These are phyloP conservation scores for Suillus ampliporus DNA, from an alignment of 768 basidiomycete genomes.

Conservation along the genomic window DNA sequence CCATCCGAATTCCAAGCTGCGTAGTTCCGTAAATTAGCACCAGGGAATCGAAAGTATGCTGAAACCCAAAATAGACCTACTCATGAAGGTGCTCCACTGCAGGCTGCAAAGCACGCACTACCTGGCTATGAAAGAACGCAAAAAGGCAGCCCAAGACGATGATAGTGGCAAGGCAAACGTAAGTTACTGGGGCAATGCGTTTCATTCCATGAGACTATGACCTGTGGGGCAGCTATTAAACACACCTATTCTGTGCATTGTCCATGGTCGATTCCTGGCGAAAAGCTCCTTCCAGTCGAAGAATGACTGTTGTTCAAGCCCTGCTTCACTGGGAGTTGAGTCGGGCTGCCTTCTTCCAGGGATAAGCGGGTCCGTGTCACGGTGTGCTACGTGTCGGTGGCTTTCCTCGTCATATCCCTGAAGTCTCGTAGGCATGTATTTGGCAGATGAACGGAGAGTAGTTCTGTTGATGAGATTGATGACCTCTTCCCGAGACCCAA, in stretches of 20 bases:
- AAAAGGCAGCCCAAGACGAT: constrained; percentile 56
- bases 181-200: constrained; percentile 39
- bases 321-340: background rate
- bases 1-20: constrained; percentile 62
- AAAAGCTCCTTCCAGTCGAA: background rate
- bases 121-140: constrained; percentile 61
- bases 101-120: constrained; percentile 47
- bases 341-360: background rate
- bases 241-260: constrained; percentile 1
- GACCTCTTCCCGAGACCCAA: background rate
- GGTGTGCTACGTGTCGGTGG: background rate
- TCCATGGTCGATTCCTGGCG: background rate
- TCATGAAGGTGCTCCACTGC: constrained; percentile 45
- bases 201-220: background rate
- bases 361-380: background rate
- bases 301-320: background rate
- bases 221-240: background rate
- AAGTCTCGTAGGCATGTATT: background rate
- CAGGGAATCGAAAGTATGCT: background rate
- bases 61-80: constrained; percentile 18
- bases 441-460: background rate
- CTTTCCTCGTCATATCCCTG: background rate
- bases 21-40: constrained; percentile 3
- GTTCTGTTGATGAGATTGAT: background rate
- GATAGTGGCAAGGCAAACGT: constrained; percentile 51